Base-by-base conservation (phyloP, 1,284 basidiomycete species). In the Ustilago bromivora region DNA sequence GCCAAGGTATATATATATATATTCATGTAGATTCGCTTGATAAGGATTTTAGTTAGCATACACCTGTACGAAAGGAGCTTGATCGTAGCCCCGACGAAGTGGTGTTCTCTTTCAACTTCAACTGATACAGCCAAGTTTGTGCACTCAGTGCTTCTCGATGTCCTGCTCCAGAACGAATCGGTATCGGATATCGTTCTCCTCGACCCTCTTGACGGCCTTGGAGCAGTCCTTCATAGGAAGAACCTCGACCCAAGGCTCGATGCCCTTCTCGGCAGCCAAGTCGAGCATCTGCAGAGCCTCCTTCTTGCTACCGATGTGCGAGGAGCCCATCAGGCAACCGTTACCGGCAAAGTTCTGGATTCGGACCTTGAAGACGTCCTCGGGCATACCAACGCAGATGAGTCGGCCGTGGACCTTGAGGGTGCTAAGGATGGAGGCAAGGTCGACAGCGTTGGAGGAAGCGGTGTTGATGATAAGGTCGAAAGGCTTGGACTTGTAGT, bases 391-490 rank as follows among this genome's bases (percentile, higher is more conserved):
- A 46, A 90, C 89, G 60, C 89, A 89, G 68, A 91, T 88, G 66
- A 91, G 86, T 72, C 88, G 84, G 76, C 89, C 88, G 85, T 90
- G 88, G 59, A 91, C 88, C 86, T 87, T 88, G 67, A 90, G 87
- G 61, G 88, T 88, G 28, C 87, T 86, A 43, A 90, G 82, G 76
- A 89, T 88, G 56, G 88, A 87, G 59, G 85, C 77, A 43, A 89
- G 76, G 7, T 88, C 88, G 28, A 89, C 84, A 28, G 85, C 84
- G 77, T 85, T 83, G 54, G 87, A 87, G 56, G 87, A 87, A 31
- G 88, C 85, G 15, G 88, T 89, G 59, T 89, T 90, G 78, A 92
- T 88, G 80, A 93, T 91, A 36, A 92, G 82, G 85, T 92, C 91
- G 35, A 92, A 87, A 2, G 84, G 82, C 60, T 79, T 81, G 40